Conservation (phyloP, 164 flowering plant genomes). For the Paratinospora sagittata region DNA sequence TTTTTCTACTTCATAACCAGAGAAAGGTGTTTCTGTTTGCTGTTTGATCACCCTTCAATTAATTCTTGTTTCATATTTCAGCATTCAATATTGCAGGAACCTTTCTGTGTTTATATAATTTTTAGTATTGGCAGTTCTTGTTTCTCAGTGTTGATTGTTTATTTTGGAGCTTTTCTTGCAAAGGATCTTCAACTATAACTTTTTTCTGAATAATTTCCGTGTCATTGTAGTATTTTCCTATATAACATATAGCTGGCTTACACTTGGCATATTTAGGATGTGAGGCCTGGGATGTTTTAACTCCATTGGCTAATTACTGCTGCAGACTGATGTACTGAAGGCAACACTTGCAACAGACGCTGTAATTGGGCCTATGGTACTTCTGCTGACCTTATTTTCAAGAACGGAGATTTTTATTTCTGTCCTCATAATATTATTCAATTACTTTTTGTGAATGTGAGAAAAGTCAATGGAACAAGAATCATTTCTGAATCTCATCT, state of each 20-base stretch:
- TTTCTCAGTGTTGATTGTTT: neutral
- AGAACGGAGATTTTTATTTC: neutral
- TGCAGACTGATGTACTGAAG: slow-evolving; percentile 81
- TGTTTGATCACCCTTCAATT: neutral
- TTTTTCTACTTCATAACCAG: neutral
- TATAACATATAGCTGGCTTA: no score
- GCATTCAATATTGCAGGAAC: neutral
- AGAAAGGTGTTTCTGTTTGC: neutral
- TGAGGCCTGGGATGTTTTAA: neutral
- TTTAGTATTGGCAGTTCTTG: neutral
- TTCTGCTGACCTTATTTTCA: slow-evolving; percentile 4
- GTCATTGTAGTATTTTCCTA: neutral
- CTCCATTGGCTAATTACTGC: slow-evolving; percentile 4
- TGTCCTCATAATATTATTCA: neutral
- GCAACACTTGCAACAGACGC: slow-evolving; percentile 99
- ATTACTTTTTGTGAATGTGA: neutral
- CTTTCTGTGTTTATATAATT: neutral
- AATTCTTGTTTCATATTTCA: neutral
- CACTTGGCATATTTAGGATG: neutral
- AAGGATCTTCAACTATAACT: neutral
- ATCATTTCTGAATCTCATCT: neutral
- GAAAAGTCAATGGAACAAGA: neutral
- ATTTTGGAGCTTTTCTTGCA: neutral
- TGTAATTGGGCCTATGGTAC: slow-evolving; percentile 77
- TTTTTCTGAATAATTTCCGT: neutral